Conservation (phyloP, 768 basidiomycete genomes). For the Agaricus subrufescens region DNA sequence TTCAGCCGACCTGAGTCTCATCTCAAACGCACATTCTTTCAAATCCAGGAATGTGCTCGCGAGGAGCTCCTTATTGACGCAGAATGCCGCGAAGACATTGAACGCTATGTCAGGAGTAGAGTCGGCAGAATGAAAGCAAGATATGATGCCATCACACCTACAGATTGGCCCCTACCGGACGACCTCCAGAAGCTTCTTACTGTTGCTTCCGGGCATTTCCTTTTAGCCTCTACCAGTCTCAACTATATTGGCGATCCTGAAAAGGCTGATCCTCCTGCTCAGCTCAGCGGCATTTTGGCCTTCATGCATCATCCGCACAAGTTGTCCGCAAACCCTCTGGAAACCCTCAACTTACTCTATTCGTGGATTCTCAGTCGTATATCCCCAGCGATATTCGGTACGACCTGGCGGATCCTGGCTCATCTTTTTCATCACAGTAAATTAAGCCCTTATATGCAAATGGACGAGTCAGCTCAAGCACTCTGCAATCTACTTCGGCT, state of each 20-base stretch:
- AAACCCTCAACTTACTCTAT: not conserved
- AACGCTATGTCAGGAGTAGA: not conserved
- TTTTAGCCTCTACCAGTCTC: not conserved
- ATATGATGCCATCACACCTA: not conserved
- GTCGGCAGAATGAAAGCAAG: not conserved
- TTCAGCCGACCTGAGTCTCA: not conserved
- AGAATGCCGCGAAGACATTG: not conserved
- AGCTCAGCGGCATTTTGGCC: not conserved
- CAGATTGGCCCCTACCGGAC: not conserved
- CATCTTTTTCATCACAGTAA: not conserved
- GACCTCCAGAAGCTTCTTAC: not conserved
- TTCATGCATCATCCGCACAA: not conserved
- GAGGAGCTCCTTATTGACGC: not conserved
- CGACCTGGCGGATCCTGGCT: not conserved
- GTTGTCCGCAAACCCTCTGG: not conserved
- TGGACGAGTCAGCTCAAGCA: not conserved
- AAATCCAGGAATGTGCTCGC: not conserved
- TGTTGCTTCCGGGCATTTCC: not conserved
- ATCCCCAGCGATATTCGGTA: not conserved
- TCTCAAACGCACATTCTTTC: not conserved
- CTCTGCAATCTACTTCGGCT: not conserved
- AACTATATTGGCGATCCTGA: not conserved
- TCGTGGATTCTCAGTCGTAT: not conserved
- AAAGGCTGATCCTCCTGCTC: not conserved
- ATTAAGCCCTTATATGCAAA: too few species aligned